phyloP scores from a whole-genome alignment of 176 grass and related monocot species.

The Avena sativa region DNA sequence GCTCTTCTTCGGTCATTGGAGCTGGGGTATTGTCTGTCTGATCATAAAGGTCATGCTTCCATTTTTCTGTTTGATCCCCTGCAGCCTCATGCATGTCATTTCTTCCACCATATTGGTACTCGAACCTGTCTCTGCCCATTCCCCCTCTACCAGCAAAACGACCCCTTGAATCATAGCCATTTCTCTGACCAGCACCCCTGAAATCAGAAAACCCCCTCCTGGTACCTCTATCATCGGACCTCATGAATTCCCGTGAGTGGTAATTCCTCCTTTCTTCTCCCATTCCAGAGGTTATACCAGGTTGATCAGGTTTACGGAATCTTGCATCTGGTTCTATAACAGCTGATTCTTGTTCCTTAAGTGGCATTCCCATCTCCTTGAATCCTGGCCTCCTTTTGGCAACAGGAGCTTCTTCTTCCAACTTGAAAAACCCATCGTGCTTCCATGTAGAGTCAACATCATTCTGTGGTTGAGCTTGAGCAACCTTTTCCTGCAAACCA shows the following conservation, averaged over 20 bases:
- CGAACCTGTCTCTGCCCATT: slow-evolving; percentile 67
- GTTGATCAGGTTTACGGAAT: slow-evolving; percentile 49
- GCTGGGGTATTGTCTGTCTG: slow-evolving; percentile 69
- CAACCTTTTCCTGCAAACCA: slow-evolving; percentile 47
- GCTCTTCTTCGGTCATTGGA: slow-evolving; percentile 86
- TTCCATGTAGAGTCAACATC: slow-evolving; percentile 57
- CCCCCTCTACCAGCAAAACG: slow-evolving; percentile 61
- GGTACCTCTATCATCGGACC: slow-evolving; percentile 53
- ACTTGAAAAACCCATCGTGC: slow-evolving; percentile 74
- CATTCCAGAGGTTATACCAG: slow-evolving; percentile 41
- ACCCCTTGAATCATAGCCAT: slow-evolving; percentile 61
- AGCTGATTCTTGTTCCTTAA: slow-evolving; percentile 54
- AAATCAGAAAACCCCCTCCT: slow-evolving; percentile 60
- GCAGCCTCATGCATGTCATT: slow-evolving; percentile 38
- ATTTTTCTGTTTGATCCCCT: slow-evolving; percentile 70
- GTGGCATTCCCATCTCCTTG: slow-evolving; percentile 54
- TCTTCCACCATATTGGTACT: slow-evolving; percentile 43
- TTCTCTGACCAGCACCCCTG: slow-evolving; percentile 53
- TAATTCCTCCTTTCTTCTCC: slow-evolving; percentile 63
- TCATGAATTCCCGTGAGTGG: slow-evolving; percentile 36
- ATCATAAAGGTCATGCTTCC: slow-evolving; percentile 96
- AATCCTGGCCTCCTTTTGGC: slow-evolving; percentile 61
- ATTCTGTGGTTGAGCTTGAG: slow-evolving; percentile 39
- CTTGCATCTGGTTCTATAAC: slow-evolving; percentile 35
- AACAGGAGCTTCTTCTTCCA: slow-evolving; percentile 52